A percentile compares a stretch with the other conserved stretches of the same genome.
phyloP scores from a whole-genome alignment of 2,329 filamentous ascomycete species.

The Cladosporium sp. region DNA sequence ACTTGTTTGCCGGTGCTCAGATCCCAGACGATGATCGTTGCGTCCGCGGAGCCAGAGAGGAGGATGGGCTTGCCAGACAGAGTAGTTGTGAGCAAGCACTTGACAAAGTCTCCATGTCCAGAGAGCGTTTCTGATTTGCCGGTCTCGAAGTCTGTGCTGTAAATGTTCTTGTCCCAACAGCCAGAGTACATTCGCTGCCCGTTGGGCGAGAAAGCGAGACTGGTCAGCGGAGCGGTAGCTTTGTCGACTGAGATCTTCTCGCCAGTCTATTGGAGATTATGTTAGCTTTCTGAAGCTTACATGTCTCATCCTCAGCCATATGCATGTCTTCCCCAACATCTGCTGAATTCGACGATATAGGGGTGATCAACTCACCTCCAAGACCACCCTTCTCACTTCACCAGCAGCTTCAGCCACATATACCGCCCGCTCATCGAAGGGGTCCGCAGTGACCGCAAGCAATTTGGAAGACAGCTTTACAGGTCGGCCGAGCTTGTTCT shows the following conservation, averaged over 20 bases:
- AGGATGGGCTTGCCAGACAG: constrained; percentile 56
- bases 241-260: constrained; percentile 50
- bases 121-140: constrained; percentile 12
- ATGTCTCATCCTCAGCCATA: background rate
- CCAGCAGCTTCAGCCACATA: constrained; percentile 88
- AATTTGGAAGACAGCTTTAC: constrained; percentile 81
- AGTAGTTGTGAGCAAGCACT: constrained; percentile 63
- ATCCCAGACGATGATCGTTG: constrained; percentile 70
- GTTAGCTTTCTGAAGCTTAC: background rate
- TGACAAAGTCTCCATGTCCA: constrained; percentile 89
- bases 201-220: constrained; percentile 59
- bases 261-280: constrained; percentile 9
- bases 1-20: constrained; percentile 62
- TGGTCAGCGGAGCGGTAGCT: constrained; percentile 74
- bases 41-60: constrained; percentile 45
- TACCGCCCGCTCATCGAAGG: constrained; percentile 57
- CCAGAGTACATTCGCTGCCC: constrained; percentile 69
- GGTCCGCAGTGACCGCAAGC: constrained; percentile 67
- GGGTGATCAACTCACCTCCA: constrained; percentile 62
- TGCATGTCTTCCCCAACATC: background rate
- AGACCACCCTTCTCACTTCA: constrained; percentile 65
- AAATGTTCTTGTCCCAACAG: constrained; percentile 90
- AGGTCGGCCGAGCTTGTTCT: constrained; percentile 80
- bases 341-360: background rate
- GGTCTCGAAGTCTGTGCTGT: constrained; percentile 67